Percentiles rank a stretch among this genome's conserved stretches.
Evolutionary conservation across 2,329 filamentous ascomycete species (phyloP).

Genomic region (Fusarium mexicanum): DNA sequence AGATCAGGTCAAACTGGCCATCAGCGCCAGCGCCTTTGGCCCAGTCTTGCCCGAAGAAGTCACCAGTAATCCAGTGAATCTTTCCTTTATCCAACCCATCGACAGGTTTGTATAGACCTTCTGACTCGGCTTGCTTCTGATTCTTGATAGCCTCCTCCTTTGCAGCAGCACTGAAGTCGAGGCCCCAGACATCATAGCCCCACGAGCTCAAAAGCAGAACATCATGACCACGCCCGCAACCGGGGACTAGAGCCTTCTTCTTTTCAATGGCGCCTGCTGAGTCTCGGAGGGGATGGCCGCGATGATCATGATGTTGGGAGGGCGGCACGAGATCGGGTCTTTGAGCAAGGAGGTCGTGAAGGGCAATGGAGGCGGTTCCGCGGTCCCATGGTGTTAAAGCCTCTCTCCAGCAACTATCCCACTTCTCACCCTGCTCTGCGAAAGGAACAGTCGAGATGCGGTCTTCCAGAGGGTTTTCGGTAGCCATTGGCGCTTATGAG

Average conservation of each 20-base stretch:
- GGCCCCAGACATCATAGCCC: conserved; percentile 80
- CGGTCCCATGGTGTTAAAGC: conserved; percentile 65
- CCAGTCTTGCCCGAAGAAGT: conserved; percentile 74
- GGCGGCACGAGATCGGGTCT: conserved; percentile 56
- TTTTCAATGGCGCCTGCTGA: conserved; percentile 38
- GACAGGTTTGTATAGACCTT: conserved; percentile 54
- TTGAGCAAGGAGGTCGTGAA: conserved; percentile 61
- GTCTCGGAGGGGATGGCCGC: conserved; percentile 43
- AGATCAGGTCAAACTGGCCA: conserved; percentile 71
- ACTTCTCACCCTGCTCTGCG: conserved; percentile 51
- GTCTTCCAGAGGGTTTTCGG: conserved; percentile 42
- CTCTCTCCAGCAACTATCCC: conserved; percentile 61
- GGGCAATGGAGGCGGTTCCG: conserved; percentile 61
- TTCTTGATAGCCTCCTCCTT: conserved; percentile 58
- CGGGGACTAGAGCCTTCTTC: conserved; percentile 74
- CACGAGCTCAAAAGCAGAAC: conserved; percentile 77
- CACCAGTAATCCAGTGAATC: conserved; percentile 66
- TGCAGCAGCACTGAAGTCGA: conserved; percentile 70
- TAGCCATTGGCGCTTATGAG: conserved; percentile 31
- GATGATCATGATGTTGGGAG: conserved; percentile 46
- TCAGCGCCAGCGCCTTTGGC: conserved; percentile 53
- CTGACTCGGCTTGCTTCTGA: conserved; percentile 50
- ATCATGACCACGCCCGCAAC: conserved; percentile 85
- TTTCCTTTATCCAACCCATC: conserved; percentile 57
- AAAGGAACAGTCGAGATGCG: conserved; percentile 49